These are phyloP conservation scores for Macrocybe sp. DNA, from an alignment of 1,284 basidiomycete genomes.

Conservation along the genomic window DNA sequence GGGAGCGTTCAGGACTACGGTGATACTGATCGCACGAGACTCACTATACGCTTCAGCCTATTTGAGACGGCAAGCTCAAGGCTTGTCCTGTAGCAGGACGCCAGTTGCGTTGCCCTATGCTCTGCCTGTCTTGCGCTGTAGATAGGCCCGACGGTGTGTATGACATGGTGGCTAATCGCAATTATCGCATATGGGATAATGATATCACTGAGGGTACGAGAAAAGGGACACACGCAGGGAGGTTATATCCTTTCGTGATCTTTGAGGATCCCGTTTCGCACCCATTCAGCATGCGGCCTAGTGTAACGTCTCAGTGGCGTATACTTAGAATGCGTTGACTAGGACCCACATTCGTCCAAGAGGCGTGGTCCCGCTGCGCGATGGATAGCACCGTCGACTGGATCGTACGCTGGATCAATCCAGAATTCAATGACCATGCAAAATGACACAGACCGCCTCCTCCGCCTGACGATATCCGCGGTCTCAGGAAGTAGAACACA, in stretches of 20 bases:
- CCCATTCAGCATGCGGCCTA: constrained; percentile 66
- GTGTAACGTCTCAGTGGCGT: neutral
- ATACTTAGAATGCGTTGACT: too few relatives aligned
- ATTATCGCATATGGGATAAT: constrained; percentile 21
- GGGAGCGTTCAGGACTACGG: neutral
- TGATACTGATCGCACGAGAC: constrained; percentile 14
- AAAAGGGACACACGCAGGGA: constrained; percentile 56
- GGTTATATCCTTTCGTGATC: constrained; percentile 70
- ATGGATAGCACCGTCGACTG: constrained; percentile 88
- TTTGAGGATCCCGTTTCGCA: constrained; percentile 83
- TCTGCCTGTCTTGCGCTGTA: constrained; percentile 46
- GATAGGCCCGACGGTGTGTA: constrained; percentile 90
- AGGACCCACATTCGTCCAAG: constrained; percentile 58
- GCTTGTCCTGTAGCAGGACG: constrained; percentile 69
- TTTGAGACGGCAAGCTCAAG: constrained; percentile 61
- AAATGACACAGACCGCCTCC: constrained; percentile 52
- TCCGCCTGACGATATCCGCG: constrained; percentile 41
- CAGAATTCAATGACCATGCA: neutral
- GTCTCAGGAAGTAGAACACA: neutral
- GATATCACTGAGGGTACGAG: neutral
- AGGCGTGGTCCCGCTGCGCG: constrained; percentile 75
- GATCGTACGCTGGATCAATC: neutral
- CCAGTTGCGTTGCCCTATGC: constrained; percentile 50
- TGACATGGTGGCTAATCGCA: constrained; percentile 61
- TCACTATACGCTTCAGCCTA: constrained; percentile 61